Base-by-base conservation (phyloP, 805 yeast species). In the Diddensiella caesifluorescens region DNA sequence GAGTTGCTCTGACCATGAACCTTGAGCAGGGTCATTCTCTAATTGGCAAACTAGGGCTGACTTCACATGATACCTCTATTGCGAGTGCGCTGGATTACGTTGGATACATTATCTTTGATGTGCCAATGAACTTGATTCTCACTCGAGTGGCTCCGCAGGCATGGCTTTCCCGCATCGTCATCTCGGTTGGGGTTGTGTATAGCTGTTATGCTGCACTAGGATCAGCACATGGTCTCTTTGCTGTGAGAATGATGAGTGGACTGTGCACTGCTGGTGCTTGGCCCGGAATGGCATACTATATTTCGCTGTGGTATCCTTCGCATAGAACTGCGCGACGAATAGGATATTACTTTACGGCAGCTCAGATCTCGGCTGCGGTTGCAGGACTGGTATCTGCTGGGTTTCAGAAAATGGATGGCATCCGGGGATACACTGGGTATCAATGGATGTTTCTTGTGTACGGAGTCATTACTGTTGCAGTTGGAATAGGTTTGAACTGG, bases 321-420 rank as follows among this genome's bases (percentile, higher is more conserved):
- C 79, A 82, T 35, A 69, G 92, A 46, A 74, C 79, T 51, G 83
- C 94, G 2, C 73, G 75, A 49, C 69, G 95, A 57, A 82, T 86
- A 48, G 95, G 95, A 2, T 86, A 82, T 64, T 86, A 86, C 61
- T 86, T 81, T 62, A 86, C 95, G 1, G 95, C 95, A 16, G 94
- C 95, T 1, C 95, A 86, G 62, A 60, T 86, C n/a, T 79, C 89
- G 34, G 89, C 95, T 1, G 79, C 95, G n/a, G 90, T 78, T 5
- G 88, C 89, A 5, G 95, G 95, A 30, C 71, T 86, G 42, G 86
- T 86, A 10, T 75, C 83, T 42, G 95, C 95, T 2, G 95, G 94
- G 0, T 83, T 86, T 67, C 95, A 86, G 59, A 79, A 74, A 50
- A 81, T 86, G 77, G 89, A 86, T 57, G 80, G 80, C 46, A 64